Percentiles rank a stretch among this genome's conserved stretches.
Conservation (phyloP, 768 basidiomycete species). For the Boletus eberwhitei region DNA sequence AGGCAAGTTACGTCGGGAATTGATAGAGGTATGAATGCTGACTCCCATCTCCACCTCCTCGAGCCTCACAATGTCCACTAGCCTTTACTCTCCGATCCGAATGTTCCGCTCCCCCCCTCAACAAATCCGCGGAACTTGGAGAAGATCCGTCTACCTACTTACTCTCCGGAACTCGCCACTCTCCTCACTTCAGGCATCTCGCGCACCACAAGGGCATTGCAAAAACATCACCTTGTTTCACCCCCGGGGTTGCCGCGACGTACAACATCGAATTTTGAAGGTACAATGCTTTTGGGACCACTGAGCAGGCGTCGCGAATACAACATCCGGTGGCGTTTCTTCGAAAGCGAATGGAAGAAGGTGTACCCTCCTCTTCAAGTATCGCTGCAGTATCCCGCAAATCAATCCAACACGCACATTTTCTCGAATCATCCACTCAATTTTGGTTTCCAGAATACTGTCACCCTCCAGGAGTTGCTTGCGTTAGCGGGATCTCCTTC, state of each 20-base stretch:
- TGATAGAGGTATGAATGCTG: constrained; percentile 52
- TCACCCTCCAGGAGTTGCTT: constrained; percentile 45
- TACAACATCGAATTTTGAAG: constrained; percentile 54
- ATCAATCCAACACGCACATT: constrained; percentile 4
- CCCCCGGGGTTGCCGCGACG: constrained; percentile 60
- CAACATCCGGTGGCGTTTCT: constrained; percentile 71
- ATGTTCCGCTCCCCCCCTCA: constrained; percentile 36
- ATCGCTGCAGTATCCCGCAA: constrained; percentile 20
- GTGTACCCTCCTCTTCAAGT: constrained; percentile 59
- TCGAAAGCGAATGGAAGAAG: constrained; percentile 50
- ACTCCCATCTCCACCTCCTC: neutral
- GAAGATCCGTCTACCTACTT: constrained; percentile 60
- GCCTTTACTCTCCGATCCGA: constrained; percentile 55
- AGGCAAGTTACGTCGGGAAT: constrained; percentile 65
- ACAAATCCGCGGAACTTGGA: constrained; percentile 52
- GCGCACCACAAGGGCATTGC: constrained; percentile 44
- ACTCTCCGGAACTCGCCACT: constrained; percentile 57
- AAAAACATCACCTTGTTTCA: constrained; percentile 35
- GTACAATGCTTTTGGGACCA: constrained; percentile 57
- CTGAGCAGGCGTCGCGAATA: constrained; percentile 72
- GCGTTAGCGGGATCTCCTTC: constrained; percentile 38
- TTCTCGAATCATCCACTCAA: constrained; percentile 28
- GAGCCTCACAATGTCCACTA: constrained; percentile 27
- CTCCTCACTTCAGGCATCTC: constrained; percentile 56
- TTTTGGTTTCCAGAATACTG: constrained; percentile 42